Percentiles rank a stretch among this genome's conserved stretches.
These are phyloP conservation scores for Byssoonygena ceratinophila DNA, from an alignment of 2,329 filamentous ascomycete species.

Conservation along the genomic window DNA sequence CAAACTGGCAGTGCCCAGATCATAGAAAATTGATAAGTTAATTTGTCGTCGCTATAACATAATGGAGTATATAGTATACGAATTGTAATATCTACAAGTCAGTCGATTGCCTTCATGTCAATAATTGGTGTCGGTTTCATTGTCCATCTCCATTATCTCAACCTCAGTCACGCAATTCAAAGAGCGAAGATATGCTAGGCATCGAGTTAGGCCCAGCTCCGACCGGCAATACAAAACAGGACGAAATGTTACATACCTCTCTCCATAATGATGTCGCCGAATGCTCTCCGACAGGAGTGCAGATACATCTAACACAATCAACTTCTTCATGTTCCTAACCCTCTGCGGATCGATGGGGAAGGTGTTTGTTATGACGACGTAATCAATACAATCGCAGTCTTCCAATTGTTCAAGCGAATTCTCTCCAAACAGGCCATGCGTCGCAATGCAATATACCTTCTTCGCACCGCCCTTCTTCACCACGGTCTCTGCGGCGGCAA, in stretches of 20 bases:
- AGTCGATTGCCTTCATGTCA: background rate
- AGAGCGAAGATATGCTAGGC: constrained; percentile 28
- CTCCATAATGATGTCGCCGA: constrained; percentile 89
- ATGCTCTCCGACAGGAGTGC: constrained; percentile 85
- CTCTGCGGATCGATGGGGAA: constrained; percentile 78
- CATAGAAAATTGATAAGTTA: background rate
- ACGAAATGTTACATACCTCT: constrained; percentile 48
- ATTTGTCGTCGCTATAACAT: background rate
- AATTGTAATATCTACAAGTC: background rate
- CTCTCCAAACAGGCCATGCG: constrained; percentile 85
- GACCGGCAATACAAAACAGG: constrained; percentile 23
- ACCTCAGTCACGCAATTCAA: constrained; percentile 50
- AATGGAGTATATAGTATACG: background rate
- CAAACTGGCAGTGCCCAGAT: background rate
- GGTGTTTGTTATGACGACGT: constrained; percentile 91
- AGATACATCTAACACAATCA: constrained; percentile 81
- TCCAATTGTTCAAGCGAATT: constrained; percentile 85
- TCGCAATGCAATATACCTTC: constrained; percentile 95
- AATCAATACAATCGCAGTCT: constrained; percentile 83
- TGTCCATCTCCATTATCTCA: background rate
- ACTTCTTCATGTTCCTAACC: constrained; percentile 61
- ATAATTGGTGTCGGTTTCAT: background rate
- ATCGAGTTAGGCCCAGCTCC: background rate
- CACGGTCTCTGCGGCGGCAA: constrained; percentile 91
- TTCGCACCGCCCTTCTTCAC: constrained; percentile 85